These are phyloP conservation scores for Prunus kanzakura DNA, from an alignment of 306 rosid species.

Conservation along the genomic window DNA sequence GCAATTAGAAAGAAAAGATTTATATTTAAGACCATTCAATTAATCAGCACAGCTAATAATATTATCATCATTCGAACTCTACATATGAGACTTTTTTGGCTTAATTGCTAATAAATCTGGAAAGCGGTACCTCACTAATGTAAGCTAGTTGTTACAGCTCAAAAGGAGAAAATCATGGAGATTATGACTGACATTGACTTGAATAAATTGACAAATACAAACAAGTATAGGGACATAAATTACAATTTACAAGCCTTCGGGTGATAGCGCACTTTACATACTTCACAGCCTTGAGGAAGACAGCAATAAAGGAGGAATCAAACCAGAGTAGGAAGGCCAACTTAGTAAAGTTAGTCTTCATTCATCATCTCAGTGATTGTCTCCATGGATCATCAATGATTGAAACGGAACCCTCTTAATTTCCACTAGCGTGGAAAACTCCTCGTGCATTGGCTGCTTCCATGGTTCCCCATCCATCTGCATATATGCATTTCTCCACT, in stretches of 20 bases:
- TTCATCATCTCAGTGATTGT: constrained; percentile 10
- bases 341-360: not conserved
- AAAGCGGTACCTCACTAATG: not conserved
- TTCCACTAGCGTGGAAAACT: constrained; percentile 76
- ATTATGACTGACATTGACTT: not conserved
- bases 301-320: constrained; percentile 1
- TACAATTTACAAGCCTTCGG: not conserved
- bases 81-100: not conserved
- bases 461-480: constrained; percentile 99
- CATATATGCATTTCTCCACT: constrained; percentile 72
- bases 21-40: too few species aligned
- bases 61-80: too few species aligned
- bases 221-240: not conserved
- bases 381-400: constrained; percentile 68
- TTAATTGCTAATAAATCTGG: not conserved
- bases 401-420: constrained; percentile 86
- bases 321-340: constrained; percentile 15
- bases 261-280: not conserved
- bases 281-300: not conserved
- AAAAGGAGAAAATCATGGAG: not conserved
- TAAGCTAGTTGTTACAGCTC: not conserved
- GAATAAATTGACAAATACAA: not conserved
- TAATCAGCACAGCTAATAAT: too few species aligned
- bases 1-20: too few species aligned
- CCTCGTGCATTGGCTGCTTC: constrained; percentile 76